Evolutionary conservation across 192 early-diverging fungal species (phyloP).

Genomic region (Lunasporangiospora selenospora): DNA sequence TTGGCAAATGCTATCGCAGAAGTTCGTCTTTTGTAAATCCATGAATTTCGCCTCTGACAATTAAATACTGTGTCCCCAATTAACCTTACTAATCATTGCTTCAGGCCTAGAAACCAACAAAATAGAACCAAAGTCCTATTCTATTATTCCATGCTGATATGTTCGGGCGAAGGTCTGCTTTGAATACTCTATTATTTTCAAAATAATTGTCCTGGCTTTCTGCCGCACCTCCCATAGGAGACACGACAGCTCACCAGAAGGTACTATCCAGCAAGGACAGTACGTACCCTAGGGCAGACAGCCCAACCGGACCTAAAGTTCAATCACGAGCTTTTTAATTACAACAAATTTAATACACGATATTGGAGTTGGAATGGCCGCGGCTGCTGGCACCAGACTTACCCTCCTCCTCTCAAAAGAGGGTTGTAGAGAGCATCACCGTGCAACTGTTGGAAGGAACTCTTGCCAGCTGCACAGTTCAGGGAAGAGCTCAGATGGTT

Average conservation of each 20-base stretch:
- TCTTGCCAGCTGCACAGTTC: too few species aligned
- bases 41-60: constrained; percentile 83
- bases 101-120: constrained; percentile 58
- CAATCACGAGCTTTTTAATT: constrained; percentile 59
- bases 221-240: constrained; percentile 4
- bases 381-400: not conserved
- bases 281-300: constrained; percentile 11
- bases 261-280: constrained; percentile 1
- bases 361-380: not conserved
- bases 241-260: constrained; percentile 10
- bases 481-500: too few species aligned
- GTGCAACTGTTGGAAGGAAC: too few species aligned
- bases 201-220: constrained; percentile 50
- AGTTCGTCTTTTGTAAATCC: constrained; percentile 77
- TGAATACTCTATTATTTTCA: constrained; percentile 64
- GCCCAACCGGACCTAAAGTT: constrained; percentile 47
- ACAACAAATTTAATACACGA: constrained; percentile 31
- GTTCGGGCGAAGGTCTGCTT: constrained; percentile 59
- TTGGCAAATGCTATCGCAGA: too few species aligned
- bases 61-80: constrained; percentile 75
- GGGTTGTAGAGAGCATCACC: too few species aligned
- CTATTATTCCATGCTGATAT: constrained; percentile 68
- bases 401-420: too few species aligned
- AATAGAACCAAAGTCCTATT: constrained; percentile 63
- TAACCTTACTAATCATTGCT: constrained; percentile 79